Percentiles rank a stretch among this genome's conserved stretches.
Evolutionary conservation across 352 stramenopile species (phyloP).

Genomic region (Globisporangium ultimum): DNA sequence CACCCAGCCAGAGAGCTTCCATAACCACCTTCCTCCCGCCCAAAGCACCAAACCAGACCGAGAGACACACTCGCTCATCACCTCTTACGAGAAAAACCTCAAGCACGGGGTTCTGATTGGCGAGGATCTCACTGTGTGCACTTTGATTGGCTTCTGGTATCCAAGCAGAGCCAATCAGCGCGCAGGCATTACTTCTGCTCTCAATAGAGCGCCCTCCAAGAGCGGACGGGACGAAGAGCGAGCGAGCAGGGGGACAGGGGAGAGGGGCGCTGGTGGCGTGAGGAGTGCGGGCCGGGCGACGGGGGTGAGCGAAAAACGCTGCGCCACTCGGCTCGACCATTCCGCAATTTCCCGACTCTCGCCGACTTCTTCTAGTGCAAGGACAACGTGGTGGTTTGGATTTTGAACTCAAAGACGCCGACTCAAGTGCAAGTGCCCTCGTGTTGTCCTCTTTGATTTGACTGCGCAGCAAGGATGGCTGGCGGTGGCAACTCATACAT

Average conservation of each 20-base stretch:
- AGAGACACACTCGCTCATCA: not conserved
- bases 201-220: not conserved
- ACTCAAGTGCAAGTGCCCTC: conserved; percentile 5
- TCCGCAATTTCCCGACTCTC: conserved; percentile 66
- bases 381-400: conserved; percentile 7
- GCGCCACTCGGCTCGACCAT: conserved; percentile 24
- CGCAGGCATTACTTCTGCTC: not conserved
- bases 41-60: not conserved
- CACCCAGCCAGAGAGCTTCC: not conserved
- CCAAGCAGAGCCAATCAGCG: conserved; percentile 5
- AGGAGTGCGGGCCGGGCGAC: not conserved
- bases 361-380: conserved; percentile 17
- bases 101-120: not conserved
- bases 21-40: not conserved
- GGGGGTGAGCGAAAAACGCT: not conserved
- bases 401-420: conserved; percentile 1
- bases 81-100: not conserved
- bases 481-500: conserved; percentile 58
- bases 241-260: not conserved
- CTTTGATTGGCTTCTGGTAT: not conserved
- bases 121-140: not conserved
- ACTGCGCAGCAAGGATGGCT: conserved; percentile 3
- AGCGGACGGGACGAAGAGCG: not conserved
- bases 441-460: not conserved
- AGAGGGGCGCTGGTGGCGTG: not conserved